Conservation (phyloP, 495 filamentous ascomycete genomes). For the Aspergillus mulundensis region DNA sequence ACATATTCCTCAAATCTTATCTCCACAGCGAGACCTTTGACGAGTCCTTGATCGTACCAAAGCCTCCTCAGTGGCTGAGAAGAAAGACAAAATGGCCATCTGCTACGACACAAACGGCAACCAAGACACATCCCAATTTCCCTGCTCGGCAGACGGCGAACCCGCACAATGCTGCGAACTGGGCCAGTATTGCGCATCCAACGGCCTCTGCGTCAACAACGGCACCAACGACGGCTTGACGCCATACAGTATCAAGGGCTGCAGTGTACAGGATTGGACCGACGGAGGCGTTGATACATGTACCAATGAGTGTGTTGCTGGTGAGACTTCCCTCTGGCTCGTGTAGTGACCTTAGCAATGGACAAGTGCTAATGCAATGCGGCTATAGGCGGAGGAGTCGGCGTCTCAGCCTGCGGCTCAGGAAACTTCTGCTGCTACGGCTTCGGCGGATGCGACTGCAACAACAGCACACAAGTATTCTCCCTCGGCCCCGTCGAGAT, state of each 20-base stretch:
- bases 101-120: conserved; percentile 1
- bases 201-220: background rate
- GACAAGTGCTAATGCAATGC: background rate
- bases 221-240: background rate
- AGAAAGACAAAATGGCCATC: background rate
- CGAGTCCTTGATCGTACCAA: too few relatives aligned
- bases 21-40: too few relatives aligned
- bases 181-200: background rate
- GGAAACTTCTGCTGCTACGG: conserved; percentile 6
- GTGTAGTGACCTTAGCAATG: background rate
- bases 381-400: background rate
- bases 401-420: background rate
- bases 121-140: background rate
- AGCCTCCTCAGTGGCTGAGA: background rate
- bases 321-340: background rate
- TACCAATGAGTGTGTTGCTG: background rate
- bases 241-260: background rate
- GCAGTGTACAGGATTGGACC: background rate
- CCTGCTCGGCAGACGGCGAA: background rate
- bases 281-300: background rate
- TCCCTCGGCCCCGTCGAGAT: background rate
- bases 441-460: background rate
- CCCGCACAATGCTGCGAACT: conserved; percentile 1
- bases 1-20: too few relatives aligned
- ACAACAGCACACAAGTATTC: background rate